Conservation (phyloP, 495 filamentous ascomycete species). For the Oleoguttula mirabilis region DNA sequence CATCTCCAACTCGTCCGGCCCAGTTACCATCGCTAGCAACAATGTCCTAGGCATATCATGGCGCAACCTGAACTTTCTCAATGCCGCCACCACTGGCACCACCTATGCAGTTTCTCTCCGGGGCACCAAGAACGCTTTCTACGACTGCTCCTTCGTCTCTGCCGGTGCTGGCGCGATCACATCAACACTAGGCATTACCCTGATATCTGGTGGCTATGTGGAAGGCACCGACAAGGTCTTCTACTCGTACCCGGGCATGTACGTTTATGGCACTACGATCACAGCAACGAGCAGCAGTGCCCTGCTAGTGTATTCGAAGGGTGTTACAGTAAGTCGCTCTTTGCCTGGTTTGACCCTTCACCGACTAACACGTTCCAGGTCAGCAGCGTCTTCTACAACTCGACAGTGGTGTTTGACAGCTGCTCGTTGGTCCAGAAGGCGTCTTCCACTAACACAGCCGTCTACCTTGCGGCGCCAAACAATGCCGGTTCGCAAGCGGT, state of each 20-base stretch:
- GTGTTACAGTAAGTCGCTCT: too few relatives aligned
- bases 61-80: constrained; percentile 9
- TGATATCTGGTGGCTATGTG: constrained; percentile 7
- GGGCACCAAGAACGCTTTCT: constrained; percentile 11
- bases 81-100: not conserved
- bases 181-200: constrained; percentile 1
- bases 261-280: constrained; percentile 10
- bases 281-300: not conserved
- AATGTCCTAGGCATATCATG: not conserved
- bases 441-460: constrained; percentile 10
- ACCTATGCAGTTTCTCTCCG: constrained; percentile 4
- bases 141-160: constrained; percentile 9
- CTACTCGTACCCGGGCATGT: constrained; percentile 2
- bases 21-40: constrained; percentile 6
- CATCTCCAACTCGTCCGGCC: not conserved
- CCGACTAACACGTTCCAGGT: too few relatives aligned
- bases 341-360: too few relatives aligned
- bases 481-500: not conserved
- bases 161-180: not conserved
- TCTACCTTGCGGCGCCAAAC: constrained; percentile 9
- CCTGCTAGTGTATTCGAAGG: constrained; percentile 2
- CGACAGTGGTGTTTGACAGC: constrained; percentile 9
- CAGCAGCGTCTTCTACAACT: constrained; percentile 10
- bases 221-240: constrained; percentile 14
- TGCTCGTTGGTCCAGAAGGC: constrained; percentile 4